Evolutionary conservation across 1,284 basidiomycete species (phyloP), one percentile per base, ranked within the genome.

Genomic region (Pseudozyma hubeiensis): DNA sequence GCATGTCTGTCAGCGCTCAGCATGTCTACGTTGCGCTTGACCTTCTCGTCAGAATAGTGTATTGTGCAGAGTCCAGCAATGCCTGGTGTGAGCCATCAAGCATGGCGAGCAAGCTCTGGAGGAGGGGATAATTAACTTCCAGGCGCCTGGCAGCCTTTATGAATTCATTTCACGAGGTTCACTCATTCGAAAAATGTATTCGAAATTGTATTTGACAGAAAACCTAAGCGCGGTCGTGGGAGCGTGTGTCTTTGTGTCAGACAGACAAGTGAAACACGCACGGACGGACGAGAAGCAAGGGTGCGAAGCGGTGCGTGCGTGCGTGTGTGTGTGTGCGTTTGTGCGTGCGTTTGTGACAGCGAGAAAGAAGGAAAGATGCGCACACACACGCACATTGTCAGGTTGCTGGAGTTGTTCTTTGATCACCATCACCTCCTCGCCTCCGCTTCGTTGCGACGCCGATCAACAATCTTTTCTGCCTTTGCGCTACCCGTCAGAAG

Each of bases 181-280:
- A 24, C 24, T 4, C 24, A 17, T 41, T 41, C 45, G n/a, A 33
- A 29, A 33, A 47, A 29, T 19, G 31, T 30, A 49, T 49, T 35
- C 33, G 35, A 49, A 47, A n/a, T 30, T 29, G 8, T 10, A 3
- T 37, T 9, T 37, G 35, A 10, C 9, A 10, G 40, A 41, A 41
- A 41, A 41, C 24, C 24, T 6, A 31, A 41, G 47, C 41, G 47
- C 53, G 45, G 31, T 48, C 49, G 10, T 50, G 45, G 54, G 45
- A 19, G 41, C 17, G n/a, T 9, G 40, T 14, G 40, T 19, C 7
- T 24, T n/a, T 44, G 17, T 44, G 43, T 44, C 17, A 24, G 17
- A 10, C 17, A 24, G 14, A 7, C 11, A n/a, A 14, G 29, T 66
- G 64, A 67, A 53, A 67, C 64, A 67, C 65, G 65, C 65, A 67